phyloP scores from a whole-genome alignment of 2,329 filamentous ascomycete genomes.

The Exophiala bonariae region DNA sequence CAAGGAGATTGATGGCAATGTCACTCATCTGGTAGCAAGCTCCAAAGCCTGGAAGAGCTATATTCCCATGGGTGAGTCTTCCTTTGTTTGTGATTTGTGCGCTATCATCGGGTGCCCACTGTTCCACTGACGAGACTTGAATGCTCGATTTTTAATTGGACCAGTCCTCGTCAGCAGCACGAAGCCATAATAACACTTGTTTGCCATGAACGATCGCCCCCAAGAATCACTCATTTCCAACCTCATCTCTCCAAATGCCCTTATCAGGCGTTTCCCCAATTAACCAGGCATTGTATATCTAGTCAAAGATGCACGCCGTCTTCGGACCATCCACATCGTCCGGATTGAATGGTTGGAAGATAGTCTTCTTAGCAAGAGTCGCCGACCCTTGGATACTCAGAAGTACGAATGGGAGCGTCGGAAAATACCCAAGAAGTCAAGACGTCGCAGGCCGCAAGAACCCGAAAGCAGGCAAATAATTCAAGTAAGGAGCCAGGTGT shows the following conservation, averaged over 20 bases:
- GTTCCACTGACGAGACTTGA: slow-evolving; percentile 22
- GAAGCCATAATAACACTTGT: too few relatives aligned
- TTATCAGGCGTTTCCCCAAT: too few relatives aligned
- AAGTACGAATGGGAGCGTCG: slow-evolving; percentile 30
- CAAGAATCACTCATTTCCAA: too few relatives aligned
- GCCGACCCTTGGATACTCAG: slow-evolving; percentile 35
- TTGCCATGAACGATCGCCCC: too few relatives aligned
- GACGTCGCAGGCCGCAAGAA: too few relatives aligned
- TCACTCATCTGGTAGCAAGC: slow-evolving; percentile 74
- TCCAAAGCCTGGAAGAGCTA: slow-evolving; percentile 59
- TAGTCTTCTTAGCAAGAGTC: slow-evolving; percentile 36
- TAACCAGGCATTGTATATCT: too few relatives aligned
- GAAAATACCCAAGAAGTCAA: background rate
- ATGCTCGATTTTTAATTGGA: too few relatives aligned
- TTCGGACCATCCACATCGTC: slow-evolving; percentile 44
- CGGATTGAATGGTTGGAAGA: slow-evolving; percentile 50
- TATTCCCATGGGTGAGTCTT: slow-evolving; percentile 39
- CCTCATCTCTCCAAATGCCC: too few relatives aligned
- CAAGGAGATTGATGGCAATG: slow-evolving; percentile 49
- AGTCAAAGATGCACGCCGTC: slow-evolving; percentile 21
- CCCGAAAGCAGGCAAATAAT: too few relatives aligned
- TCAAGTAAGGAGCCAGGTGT: too few relatives aligned
- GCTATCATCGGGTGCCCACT: slow-evolving; percentile 21
- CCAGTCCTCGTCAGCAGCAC: too few relatives aligned
- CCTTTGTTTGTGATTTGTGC: background rate